Base-by-base conservation (phyloP, 805 yeast species). In the Clavispora fructus region DNA sequence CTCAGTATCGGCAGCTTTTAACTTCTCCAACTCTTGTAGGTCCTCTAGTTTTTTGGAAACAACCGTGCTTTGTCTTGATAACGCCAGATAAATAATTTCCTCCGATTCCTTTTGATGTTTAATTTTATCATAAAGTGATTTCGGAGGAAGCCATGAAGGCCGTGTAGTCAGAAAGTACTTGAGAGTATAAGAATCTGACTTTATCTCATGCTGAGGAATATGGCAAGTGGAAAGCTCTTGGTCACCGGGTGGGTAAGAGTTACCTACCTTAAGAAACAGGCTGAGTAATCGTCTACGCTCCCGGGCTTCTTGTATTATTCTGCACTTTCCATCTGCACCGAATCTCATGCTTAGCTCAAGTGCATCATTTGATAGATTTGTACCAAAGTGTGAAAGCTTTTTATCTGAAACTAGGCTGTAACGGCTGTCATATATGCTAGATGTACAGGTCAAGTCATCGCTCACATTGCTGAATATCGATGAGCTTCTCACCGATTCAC, bases 131-230 rank as follows among this genome's bases (percentile, higher is more conserved):
- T 64, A 61, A 14, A 62, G 58, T 25, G 76, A 63, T 59, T 85
- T 85, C 39, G 89, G 87, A 0, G 92, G 91, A 33, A 85, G 63
- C 68, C 80, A 77, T 1, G 74, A 63, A 25, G 87, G 90, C 44
- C 92, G 65, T 0, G 90, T 82, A 23, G 69, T 67, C 0, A 83
- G 62, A 12, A 71, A 51, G 44, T 61, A 58, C 13, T 17, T 12
- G 7, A 17, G 16, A 16, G 6, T 4, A 16, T 9, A 9, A 11
- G 25, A n/a, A 31, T 14, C 17, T 4, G 17, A 2, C 16, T 7
- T 31, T 9, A 7, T 3, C 10, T 31, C 35, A n/a, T 6, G 17
- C n/a, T 31, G 16, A 7, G 35, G 35, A 4, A 14, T n/a, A 31
- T n/a, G 9, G 8, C 7, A 7, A 6, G 10, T 16, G 8, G 35